These are phyloP conservation scores for Paraconiothyrium brasiliense DNA, from an alignment of 2,329 filamentous ascomycete species.

Conservation along the genomic window DNA sequence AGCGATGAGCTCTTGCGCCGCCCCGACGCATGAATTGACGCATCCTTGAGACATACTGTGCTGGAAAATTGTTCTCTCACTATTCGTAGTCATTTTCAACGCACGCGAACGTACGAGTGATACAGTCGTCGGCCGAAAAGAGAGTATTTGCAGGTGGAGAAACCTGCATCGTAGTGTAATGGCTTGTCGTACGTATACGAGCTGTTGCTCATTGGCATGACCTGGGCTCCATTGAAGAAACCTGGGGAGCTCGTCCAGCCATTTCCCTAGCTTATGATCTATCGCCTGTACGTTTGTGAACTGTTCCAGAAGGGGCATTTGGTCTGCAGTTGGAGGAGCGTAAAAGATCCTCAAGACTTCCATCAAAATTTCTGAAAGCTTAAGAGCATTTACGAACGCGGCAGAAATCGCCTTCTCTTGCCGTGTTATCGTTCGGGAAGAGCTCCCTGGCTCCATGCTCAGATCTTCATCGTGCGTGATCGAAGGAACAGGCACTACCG, in stretches of 20 bases:
- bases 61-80: constrained; percentile 4
- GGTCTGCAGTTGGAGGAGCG: neutral
- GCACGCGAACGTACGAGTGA: constrained; percentile 4
- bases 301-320: constrained; percentile 6
- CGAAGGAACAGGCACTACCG: constrained; percentile 13
- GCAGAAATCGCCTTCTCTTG: neutral
- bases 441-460: constrained; percentile 8
- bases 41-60: constrained; percentile 11
- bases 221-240: constrained; percentile 1
- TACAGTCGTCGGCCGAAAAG: constrained; percentile 13
- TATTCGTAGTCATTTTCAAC: neutral
- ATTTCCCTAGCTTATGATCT: constrained; percentile 4
- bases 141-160: constrained; percentile 8
- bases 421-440: neutral
- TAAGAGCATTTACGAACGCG: constrained; percentile 11
- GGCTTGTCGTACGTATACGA: constrained; percentile 1
- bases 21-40: constrained; percentile 8
- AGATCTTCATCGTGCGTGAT: constrained; percentile 15
- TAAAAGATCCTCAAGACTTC: constrained; percentile 14
- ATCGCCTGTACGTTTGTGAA: constrained; percentile 5
- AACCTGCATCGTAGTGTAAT: constrained; percentile 10
- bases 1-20: constrained; percentile 16
- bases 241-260: neutral
- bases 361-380: constrained; percentile 14
- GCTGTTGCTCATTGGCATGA: neutral